A percentile compares a stretch with the other conserved stretches of the same genome.
These are phyloP conservation scores for Cutaneotrichosporon dermatis DNA, from an alignment of 1,284 basidiomycete species.

Conservation along the genomic window DNA sequence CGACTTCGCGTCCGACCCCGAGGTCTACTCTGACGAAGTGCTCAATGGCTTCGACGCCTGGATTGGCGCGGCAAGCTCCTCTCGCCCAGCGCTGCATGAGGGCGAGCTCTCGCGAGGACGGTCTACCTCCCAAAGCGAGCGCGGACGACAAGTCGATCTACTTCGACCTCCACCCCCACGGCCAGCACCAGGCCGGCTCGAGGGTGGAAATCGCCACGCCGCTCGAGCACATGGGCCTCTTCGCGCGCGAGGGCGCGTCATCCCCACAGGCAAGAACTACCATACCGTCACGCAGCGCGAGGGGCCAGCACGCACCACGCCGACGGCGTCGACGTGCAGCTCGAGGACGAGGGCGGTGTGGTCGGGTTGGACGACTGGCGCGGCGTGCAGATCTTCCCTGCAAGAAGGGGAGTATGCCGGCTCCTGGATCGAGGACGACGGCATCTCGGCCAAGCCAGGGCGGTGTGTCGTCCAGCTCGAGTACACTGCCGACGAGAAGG, in stretches of 20 bases:
- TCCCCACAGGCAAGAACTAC: slow-evolving; percentile 48
- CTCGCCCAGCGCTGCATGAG: slow-evolving; percentile 45
- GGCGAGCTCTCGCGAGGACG: slow-evolving; percentile 36
- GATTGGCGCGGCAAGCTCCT: slow-evolving; percentile 49
- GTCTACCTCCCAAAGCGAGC: slow-evolving; percentile 47
- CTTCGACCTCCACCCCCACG: slow-evolving; percentile 36
- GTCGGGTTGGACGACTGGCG: slow-evolving; percentile 50
- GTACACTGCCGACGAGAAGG: slow-evolving; percentile 28
- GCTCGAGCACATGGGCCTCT: slow-evolving; percentile 47
- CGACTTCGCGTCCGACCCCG: slow-evolving; percentile 46
- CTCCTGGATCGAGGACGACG: slow-evolving; percentile 51
- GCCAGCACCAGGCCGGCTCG: slow-evolving; percentile 29
- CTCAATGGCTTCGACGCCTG: slow-evolving; percentile 51
- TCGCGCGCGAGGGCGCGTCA: slow-evolving; percentile 48
- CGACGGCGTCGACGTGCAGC: slow-evolving; percentile 46
- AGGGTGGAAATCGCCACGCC: slow-evolving; percentile 44
- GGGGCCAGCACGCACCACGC: slow-evolving; percentile 40
- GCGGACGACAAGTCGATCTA: slow-evolving; percentile 30
- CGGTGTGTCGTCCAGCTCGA: slow-evolving; percentile 37
- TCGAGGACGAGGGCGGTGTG: slow-evolving; percentile 44
- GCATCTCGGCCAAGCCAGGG: slow-evolving; percentile 42
- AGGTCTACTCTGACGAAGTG: slow-evolving; percentile 40
- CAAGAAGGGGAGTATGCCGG: slow-evolving; percentile 19
- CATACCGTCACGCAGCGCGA: slow-evolving; percentile 44
- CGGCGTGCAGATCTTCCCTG: slow-evolving; percentile 49